Evolutionary conservation across 208 protist species (phyloP).

Genomic region (Strigomonas galati): DNA sequence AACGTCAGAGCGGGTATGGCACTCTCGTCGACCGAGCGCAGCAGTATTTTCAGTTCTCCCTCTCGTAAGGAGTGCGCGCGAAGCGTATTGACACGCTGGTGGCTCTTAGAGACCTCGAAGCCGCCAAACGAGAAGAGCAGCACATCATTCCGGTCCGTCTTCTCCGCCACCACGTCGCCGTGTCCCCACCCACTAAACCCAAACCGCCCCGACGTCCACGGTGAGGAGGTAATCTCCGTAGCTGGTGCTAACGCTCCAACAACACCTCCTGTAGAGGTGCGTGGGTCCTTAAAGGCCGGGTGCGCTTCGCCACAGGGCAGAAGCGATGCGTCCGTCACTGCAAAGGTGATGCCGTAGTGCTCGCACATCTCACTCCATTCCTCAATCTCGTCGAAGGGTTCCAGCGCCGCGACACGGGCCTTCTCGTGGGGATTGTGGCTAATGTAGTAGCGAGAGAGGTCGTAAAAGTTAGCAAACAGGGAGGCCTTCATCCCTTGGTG

Average conservation of each 20-base stretch:
- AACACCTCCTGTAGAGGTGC: too few relatives aligned
- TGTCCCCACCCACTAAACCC: conserved; percentile 84
- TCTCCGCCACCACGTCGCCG: conserved; percentile 45
- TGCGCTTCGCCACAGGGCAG: neutral
- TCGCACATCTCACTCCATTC: conserved; percentile 92
- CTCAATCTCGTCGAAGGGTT: conserved; percentile 87
- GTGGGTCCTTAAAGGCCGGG: neutral
- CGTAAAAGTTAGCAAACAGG: conserved; percentile 78
- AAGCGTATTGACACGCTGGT: conserved; percentile 65
- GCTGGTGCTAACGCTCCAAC: too few relatives aligned
- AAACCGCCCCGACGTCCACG: conserved; percentile 76
- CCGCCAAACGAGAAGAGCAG: conserved; percentile 80
- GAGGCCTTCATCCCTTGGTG: conserved; percentile 48
- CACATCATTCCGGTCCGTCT: conserved; percentile 22
- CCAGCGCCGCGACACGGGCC: conserved; percentile 59
- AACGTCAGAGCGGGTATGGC: conserved; percentile 58
- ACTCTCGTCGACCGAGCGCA: neutral
- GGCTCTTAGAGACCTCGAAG: conserved; percentile 46
- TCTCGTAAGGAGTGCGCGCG: conserved; percentile 64
- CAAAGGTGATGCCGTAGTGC: conserved; percentile 88
- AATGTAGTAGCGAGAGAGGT: conserved; percentile 56
- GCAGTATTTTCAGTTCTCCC: conserved; percentile 52
- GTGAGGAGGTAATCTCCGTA: neutral
- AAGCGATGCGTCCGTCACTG: conserved; percentile 15
- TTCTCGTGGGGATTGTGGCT: conserved; percentile 30